These are phyloP conservation scores for Apiospora sp. DNA, from an alignment of 2,329 filamentous ascomycete genomes.

Conservation along the genomic window DNA sequence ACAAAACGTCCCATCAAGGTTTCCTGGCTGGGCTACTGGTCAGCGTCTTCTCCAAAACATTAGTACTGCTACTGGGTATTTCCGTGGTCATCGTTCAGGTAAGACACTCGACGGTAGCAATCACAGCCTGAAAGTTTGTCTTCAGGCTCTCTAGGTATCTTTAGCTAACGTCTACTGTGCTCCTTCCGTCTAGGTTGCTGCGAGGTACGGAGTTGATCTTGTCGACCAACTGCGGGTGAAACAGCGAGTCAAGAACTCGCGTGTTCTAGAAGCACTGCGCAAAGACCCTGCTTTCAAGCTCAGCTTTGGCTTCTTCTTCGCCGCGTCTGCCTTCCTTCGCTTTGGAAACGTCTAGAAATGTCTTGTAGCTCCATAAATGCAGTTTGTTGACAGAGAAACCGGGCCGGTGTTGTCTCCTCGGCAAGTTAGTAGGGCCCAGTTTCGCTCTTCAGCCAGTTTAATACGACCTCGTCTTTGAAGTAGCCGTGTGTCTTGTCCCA, in stretches of 20 bases:
- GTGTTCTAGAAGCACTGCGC: conserved; percentile 58
- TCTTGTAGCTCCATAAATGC: conserved; percentile 31
- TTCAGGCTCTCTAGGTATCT: conserved; percentile 1
- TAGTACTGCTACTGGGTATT: conserved; percentile 73
- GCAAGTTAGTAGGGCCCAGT: conserved; percentile 67
- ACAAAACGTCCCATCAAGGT: conserved; percentile 49
- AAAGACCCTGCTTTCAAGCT: conserved; percentile 70
- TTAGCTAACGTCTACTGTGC: not conserved
- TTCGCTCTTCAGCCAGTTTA: conserved; percentile 86
- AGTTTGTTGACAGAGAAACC: conserved; percentile 38
- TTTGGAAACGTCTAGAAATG: conserved; percentile 37
- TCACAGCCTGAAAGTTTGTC: conserved; percentile 23
- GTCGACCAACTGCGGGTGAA: conserved; percentile 41
- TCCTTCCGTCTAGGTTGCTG: conserved; percentile 38
- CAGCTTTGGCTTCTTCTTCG: conserved; percentile 77
- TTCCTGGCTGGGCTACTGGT: conserved; percentile 71
- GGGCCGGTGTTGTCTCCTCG: not conserved
- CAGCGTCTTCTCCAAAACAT: conserved; percentile 73
- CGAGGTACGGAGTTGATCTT: conserved; percentile 45
- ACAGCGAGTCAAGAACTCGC: conserved; percentile 46
- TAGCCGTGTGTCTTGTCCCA: conserved; percentile 80
- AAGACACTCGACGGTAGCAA: conserved; percentile 30
- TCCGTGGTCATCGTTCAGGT: conserved; percentile 71
- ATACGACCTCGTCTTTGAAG: conserved; percentile 75
- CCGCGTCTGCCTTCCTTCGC: conserved; percentile 70